A percentile compares a stretch with the other conserved stretches of the same genome.
phyloP scores from a whole-genome alignment of 192 early-diverging fungal species.

The Linnemannia schmuckeri region DNA sequence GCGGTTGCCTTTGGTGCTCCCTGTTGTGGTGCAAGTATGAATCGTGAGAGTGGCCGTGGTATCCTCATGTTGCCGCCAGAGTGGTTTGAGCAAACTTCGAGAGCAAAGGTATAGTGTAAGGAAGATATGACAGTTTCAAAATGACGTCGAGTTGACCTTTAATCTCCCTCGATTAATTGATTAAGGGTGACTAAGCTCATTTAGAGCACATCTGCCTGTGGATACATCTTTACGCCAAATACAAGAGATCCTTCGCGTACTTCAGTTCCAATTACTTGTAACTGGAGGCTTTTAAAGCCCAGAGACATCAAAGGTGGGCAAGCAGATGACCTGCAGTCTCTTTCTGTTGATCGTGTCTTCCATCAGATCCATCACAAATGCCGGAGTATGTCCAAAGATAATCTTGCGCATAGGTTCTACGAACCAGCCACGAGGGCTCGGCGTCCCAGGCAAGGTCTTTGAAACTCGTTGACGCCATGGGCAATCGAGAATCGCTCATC shows the following conservation, averaged over 20 bases:
- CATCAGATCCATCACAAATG: background rate
- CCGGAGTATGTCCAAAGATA: background rate
- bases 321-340: background rate
- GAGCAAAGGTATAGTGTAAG: no score
- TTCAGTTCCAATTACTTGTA: background rate
- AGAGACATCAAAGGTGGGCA: background rate
- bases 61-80: background rate
- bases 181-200: background rate
- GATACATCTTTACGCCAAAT: no score
- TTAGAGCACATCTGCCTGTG: no score
- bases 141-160: no score
- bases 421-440: background rate
- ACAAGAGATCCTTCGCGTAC: background rate
- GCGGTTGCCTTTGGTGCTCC: background rate
- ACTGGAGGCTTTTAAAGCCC: background rate
- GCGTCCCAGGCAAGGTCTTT: background rate
- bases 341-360: background rate
- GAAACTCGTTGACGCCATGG: background rate
- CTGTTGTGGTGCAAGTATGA: background rate
- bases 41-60: slow-evolving; percentile 3
- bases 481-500: background rate
- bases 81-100: background rate
- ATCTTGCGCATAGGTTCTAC: background rate
- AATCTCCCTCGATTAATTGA: no score
- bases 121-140: no score